These are phyloP conservation scores for Sisymbrium irio DNA, from an alignment of 345 rosid species.

Conservation along the genomic window DNA sequence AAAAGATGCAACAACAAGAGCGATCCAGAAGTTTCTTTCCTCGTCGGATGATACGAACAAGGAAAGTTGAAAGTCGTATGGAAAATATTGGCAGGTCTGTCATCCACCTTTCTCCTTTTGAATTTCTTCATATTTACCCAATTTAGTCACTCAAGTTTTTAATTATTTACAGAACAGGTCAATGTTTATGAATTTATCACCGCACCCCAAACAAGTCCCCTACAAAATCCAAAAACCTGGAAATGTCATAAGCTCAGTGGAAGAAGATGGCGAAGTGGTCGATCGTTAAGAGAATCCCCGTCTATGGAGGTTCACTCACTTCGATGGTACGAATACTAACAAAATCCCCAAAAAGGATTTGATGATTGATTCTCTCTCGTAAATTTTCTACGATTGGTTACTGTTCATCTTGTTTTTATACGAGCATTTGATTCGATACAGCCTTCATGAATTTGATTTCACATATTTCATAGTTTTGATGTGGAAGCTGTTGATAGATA, in stretches of 20 bases:
- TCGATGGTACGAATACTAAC: conserved; percentile 14
- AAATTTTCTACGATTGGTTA: background rate
- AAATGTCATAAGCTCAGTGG: conserved; percentile 2
- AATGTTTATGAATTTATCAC: background rate
- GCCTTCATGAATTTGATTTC: background rate
- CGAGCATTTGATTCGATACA: background rate
- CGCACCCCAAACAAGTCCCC: background rate
- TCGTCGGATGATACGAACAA: conserved; percentile 29
- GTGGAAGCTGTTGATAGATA: background rate
- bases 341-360: background rate
- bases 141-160: background rate
- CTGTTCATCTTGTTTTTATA: background rate
- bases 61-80: conserved; percentile 20
- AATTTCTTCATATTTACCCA: background rate
- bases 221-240: background rate
- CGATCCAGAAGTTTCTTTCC: conserved; percentile 6
- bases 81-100: background rate
- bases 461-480: background rate
- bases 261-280: conserved; percentile 31
- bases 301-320: conserved; percentile 9
- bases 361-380: conserved; percentile 2
- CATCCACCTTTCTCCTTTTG: background rate
- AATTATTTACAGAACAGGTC: background rate
- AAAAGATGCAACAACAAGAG: conserved; percentile 2
- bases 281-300: conserved; percentile 28